These are phyloP conservation scores for Leccinum variabile DNA, from an alignment of 1,284 basidiomycete species.

Conservation along the genomic window DNA sequence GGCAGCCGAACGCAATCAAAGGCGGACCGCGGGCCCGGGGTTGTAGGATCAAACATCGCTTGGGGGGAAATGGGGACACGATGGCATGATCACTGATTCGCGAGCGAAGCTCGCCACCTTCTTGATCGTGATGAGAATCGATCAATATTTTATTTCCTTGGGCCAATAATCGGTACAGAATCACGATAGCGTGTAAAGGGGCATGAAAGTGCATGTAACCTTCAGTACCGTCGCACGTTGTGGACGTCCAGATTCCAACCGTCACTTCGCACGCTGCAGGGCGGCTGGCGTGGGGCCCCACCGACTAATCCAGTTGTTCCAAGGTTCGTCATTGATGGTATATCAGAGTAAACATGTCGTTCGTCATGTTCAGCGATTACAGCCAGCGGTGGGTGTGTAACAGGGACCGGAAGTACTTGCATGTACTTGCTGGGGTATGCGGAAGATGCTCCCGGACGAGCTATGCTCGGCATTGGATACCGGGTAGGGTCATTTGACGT, in stretches of 20 bases:
- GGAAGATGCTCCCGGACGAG: neutral
- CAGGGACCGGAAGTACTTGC: neutral
- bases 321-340: conserved; percentile 23
- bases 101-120: neutral
- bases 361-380: conserved; percentile 3
- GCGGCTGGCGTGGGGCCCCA: neutral
- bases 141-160: neutral
- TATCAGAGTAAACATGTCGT: conserved; percentile 37
- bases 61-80: neutral
- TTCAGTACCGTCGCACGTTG: conserved; percentile 34
- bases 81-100: neutral
- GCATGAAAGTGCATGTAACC: neutral
- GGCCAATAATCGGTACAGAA: neutral
- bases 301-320: neutral
- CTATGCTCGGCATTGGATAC: neutral
- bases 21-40: neutral
- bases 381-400: conserved; percentile 1
- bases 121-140: too few relatives aligned
- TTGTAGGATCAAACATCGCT: neutral
- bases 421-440: neutral
- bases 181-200: neutral
- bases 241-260: conserved; percentile 36
- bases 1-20: neutral
- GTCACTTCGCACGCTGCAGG: conserved; percentile 32
- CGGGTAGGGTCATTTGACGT: neutral